Base-by-base conservation (phyloP, 2,329 filamentous ascomycete species). In the Coniochaeta sp. region DNA sequence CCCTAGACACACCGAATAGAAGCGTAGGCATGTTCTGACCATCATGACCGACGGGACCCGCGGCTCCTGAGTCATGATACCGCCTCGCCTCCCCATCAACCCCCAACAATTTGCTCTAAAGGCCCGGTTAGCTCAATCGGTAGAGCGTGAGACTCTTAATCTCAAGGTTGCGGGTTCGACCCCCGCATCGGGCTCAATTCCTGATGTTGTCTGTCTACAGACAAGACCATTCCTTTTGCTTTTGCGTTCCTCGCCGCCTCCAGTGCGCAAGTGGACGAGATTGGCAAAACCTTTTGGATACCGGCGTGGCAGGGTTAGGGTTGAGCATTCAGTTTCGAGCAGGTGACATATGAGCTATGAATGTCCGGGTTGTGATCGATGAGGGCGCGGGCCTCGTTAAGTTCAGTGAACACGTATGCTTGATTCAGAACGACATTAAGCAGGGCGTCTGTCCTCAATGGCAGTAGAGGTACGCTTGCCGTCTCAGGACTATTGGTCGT, bases 61-160 rank as follows among this genome's bases (percentile, higher is more conserved):
- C 47, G 8, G 2, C 26, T 52, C 17, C 22, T 52, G 47, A 52
- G 47, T 52, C 47, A 52, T 52, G 47, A 52, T 52, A 52, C 47
- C 47, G 47, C 47, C 22, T 52, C 24, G 24, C 16, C 47, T 17
- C 14, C 34, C 47, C 47, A 52, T 28, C 47, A 52, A 52, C 9
- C 47, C 47, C 47, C 47, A 52, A 52, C 47, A 52, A 26, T 19
- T n/a, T n/a, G 47, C 47, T 52, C 47, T 52, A 16, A 26, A 52
- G 22, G 79, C 79, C 79, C 76, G 79, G 80, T 78, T 86, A 85
- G 82, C 82, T 85, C 82, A 85, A 85, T 85, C 81, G 81, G 82
- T 87, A 87, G 85, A 88, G 84, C 84, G 84, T 87, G 80, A 86
- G 84, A 87, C 85, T 87, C 85, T 83, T 82, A 82, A 81, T 68